Base-by-base conservation (phyloP, 192 early-diverging fungal genomes). In the Phlyctochytrium bullatum region DNA sequence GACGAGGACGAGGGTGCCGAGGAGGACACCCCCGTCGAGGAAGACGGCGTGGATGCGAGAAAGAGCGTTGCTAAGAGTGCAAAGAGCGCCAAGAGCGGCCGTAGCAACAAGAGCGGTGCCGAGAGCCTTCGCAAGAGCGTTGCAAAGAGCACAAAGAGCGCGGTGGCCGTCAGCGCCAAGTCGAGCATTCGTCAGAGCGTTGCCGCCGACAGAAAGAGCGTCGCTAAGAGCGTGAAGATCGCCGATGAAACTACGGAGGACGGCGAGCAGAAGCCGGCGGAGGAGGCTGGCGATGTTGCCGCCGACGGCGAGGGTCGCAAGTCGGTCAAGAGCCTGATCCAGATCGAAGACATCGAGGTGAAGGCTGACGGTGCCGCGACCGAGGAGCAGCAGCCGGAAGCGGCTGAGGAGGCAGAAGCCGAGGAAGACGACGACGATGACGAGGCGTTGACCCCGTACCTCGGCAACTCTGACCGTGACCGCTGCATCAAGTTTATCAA, bases 401-500 rank as follows among this genome's bases (percentile, higher is more conserved):
- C 54, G 27, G 54, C 27, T 57, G 27, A 57, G 54, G 40, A 47
- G 40, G 40, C 40, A 6, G 40, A 47, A 20, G 40, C 6, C 6
- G 40, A 47, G 20, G 40, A 47, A 20, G 40, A 47, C 40, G 40
- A 47, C 10, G 40, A 47, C 6, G 40, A 47, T 14, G 54, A 57
- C 12, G 27, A 57, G 4, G 54, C 10, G 12, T 10, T 20, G 27
- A 27, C 10, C 12, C 14, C 12, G 27, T 10, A 10, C 27, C 10
- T 20, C 20, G 54, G 27, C 6, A 28, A 57, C 4, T 57, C 54
- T 14, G 20, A 28, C 54, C 54, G 54, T 25, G 54, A 57, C 27
- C 54, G 54, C 27, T 72, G 65, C 52, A 3, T 17, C 10, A 14
- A 73, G 31, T 31, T 73, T n/a, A 36, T 67, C 33, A 57, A 54